A percentile compares a stretch with the other conserved stretches of the same genome.
Evolutionary conservation across 768 basidiomycete species (phyloP).

Genomic region (Boletus sp.): DNA sequence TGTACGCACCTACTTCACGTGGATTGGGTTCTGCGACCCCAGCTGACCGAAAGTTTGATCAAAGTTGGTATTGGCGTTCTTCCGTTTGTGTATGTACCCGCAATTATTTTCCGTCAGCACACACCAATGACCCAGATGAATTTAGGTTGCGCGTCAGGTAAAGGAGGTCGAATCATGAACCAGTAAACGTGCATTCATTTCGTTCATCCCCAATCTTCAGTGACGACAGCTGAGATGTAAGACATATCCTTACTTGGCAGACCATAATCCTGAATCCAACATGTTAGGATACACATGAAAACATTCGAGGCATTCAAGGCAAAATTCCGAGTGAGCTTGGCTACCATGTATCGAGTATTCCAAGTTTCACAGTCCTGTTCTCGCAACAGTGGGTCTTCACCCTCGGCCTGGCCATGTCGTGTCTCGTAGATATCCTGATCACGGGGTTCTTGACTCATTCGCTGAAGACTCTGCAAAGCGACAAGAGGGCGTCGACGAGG

Average conservation of each 20-base stretch:
- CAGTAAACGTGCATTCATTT: too few species aligned
- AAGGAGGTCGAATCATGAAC: too few species aligned
- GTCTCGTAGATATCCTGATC: slow-evolving; percentile 47
- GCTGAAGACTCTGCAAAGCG: slow-evolving; percentile 37
- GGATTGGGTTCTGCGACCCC: too few species aligned
- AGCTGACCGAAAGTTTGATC: not conserved
- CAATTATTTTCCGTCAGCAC: not conserved
- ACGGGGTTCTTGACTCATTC: slow-evolving; percentile 44
- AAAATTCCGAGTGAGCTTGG: slow-evolving; percentile 17
- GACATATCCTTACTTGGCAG: not conserved
- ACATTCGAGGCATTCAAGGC: slow-evolving; percentile 25
- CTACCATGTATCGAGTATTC: not conserved
- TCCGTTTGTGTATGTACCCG: too few species aligned
- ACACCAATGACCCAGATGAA: not conserved
- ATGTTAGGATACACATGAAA: slow-evolving; percentile 24
- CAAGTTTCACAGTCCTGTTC: not conserved
- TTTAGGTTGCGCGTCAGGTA: slow-evolving; percentile 38
- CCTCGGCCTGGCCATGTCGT: slow-evolving; percentile 47
- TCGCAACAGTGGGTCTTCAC: slow-evolving; percentile 47
- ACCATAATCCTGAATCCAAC: not conserved
- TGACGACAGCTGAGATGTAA: slow-evolving; percentile 32
- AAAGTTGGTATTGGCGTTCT: too few species aligned
- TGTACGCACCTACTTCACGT: slow-evolving; percentile 27
- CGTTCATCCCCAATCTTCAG: slow-evolving; percentile 18
- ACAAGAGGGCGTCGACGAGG: slow-evolving; percentile 40